Conservation (phyloP, 257 asterid genomes). For the Parsonsia alboflavescens region DNA sequence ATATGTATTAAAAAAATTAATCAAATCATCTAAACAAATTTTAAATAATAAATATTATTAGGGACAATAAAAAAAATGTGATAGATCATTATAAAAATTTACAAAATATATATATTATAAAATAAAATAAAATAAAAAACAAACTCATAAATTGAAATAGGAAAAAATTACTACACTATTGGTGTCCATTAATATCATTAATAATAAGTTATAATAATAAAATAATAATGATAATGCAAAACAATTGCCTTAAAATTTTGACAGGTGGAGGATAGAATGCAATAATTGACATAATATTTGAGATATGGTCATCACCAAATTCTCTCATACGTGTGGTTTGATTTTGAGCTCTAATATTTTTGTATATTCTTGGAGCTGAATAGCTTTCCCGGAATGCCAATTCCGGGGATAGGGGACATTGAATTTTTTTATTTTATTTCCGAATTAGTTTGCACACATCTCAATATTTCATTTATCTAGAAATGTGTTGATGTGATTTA, state of each 20-base stretch:
- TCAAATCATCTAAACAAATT: not conserved
- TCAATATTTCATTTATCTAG: no score
- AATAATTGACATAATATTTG: not conserved
- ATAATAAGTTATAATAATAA: not conserved
- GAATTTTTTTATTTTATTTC: no score
- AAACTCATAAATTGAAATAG: no score
- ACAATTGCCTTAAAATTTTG: constrained; percentile 6
- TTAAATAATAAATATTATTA: not conserved
- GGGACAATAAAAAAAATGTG: no score
- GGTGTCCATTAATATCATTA: no score
- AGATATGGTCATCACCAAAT: not conserved
- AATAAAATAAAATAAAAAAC: no score
- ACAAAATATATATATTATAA: no score
- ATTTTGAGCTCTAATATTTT: no score
- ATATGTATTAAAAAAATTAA: not conserved
- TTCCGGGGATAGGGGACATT: not conserved
- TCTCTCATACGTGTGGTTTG: constrained; percentile 26
- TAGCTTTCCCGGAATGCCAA: constrained; percentile 15
- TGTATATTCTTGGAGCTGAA: constrained; percentile 26
- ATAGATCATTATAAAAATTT: no score
- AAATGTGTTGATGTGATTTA: no score
- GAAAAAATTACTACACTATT: no score
- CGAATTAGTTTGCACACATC: no score
- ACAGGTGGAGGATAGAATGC: constrained; percentile 35
- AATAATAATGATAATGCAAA: not conserved